These are phyloP conservation scores for Chalciporus piperatoides DNA, from an alignment of 1,284 basidiomycete species.

Conservation along the genomic window DNA sequence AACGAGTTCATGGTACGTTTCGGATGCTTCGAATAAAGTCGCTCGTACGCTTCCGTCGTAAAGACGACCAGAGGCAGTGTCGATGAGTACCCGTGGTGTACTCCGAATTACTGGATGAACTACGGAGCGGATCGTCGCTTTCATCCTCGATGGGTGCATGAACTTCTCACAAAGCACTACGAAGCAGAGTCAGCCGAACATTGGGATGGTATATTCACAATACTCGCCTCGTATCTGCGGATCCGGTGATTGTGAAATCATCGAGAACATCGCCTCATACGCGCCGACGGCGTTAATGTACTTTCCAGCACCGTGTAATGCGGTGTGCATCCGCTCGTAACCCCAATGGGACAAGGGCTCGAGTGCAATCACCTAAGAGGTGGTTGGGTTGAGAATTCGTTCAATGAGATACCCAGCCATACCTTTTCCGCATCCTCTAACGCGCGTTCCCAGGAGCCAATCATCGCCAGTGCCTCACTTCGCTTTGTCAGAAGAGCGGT, in stretches of 20 bases:
- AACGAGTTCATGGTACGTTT: slow-evolving; percentile 4
- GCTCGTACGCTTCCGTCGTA: neutral
- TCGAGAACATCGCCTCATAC: slow-evolving; percentile 1
- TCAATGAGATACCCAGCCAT: too few species aligned
- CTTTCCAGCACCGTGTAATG: neutral
- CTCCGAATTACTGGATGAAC: neutral
- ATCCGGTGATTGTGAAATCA: slow-evolving; percentile 2
- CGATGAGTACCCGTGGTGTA: slow-evolving; percentile 9
- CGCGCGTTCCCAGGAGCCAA: neutral
- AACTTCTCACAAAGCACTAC: neutral
- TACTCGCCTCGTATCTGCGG: neutral
- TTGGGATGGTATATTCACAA: too few species aligned
- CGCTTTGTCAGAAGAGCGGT: slow-evolving; percentile 6
- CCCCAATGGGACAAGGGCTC: neutral
- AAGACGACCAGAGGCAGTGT: slow-evolving; percentile 6
- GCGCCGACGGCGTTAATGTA: neutral
- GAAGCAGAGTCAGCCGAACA: neutral
- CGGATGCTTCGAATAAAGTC: neutral
- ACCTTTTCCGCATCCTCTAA: slow-evolving; percentile 11
- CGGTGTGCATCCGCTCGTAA: neutral
- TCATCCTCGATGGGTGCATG: neutral
- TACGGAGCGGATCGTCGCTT: neutral
- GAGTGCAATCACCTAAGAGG: neutral
- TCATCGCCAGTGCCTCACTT: neutral
- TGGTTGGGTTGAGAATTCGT: too few species aligned